Base-by-base conservation (phyloP, 2,329 filamentous ascomycete species). In the Botrytis porri region DNA sequence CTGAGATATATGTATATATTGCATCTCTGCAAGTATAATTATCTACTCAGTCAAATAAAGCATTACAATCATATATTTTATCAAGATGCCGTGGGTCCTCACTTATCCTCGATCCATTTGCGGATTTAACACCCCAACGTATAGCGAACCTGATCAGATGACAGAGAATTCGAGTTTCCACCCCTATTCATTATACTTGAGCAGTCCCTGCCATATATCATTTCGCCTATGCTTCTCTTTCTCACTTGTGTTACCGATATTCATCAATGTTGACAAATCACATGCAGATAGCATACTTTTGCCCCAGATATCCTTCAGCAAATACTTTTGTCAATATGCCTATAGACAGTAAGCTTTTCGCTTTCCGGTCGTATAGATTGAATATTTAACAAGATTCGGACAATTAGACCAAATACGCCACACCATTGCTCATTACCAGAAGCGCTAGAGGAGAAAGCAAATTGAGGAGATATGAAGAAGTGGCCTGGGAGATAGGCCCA, bases 151-250 rank as follows among this genome's bases (percentile, higher is more conserved):
- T 51, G 14, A 51, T 1, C 7, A 6, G 2, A 51, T 51, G 4
- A n/a, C 22, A n/a, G 22, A n/a, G 22, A 51, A 51, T n/a, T 51
- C 22, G 0, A n/a, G 0, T 6, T 51, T 5, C 0, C 10, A 51
- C 0, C 22, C 22, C 9, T 0, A 51, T 3, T 62, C 22, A 16
- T 39, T 1, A 62, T 39, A n/a, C 0, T 62, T 16, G 35, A 41
- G 60, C 22, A 39, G 22, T 39, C 35, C 5, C 60, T 62, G 60
- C 35, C 60, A 39, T n/a, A 41, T 8, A 41, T 41, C 5, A 18
- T 39, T 41, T n/a, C 35, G 35, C 35, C 60, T 62, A 0, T 4
- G 22, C 60, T 62, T 41, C 12, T 62, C n/a, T 18, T 4, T 62
- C 35, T 25, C 35, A n/a, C 22, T 62, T 18, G 10, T n/a, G 1